Percentiles rank a stretch among this genome's conserved stretches.
These are phyloP conservation scores for Lepidium sativum DNA, from an alignment of 345 rosid genomes.

Conservation along the genomic window DNA sequence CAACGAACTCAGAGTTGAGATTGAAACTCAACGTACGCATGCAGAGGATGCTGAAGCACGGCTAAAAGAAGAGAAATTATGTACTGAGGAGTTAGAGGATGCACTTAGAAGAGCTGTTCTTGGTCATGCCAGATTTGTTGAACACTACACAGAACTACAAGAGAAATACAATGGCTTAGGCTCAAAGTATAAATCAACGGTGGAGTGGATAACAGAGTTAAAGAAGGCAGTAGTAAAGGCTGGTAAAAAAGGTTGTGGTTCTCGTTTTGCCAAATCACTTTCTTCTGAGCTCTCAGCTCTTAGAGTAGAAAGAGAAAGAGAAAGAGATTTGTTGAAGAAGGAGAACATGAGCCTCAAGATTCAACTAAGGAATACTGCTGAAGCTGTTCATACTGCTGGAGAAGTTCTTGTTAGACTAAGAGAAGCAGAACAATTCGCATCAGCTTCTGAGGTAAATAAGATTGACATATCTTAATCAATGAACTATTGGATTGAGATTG, in stretches of 20 bases:
- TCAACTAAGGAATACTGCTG: slow-evolving; percentile 91
- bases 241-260: slow-evolving; percentile 66
- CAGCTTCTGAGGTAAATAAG: slow-evolving; percentile 68
- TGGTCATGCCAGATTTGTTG: slow-evolving; percentile 92
- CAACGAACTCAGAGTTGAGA: slow-evolving; percentile 77
- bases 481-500: neutral
- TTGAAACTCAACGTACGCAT: slow-evolving; percentile 58
- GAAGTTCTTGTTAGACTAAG: slow-evolving; percentile 85
- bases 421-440: slow-evolving; percentile 85
- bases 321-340: slow-evolving; percentile 58
- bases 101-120: slow-evolving; percentile 77
- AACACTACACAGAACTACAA: slow-evolving; percentile 85
- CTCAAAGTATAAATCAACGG: slow-evolving; percentile 54
- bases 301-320: slow-evolving; percentile 75
- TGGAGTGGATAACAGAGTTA: slow-evolving; percentile 82
- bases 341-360: slow-evolving; percentile 71
- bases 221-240: slow-evolving; percentile 88
- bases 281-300: slow-evolving; percentile 71
- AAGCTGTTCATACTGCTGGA: slow-evolving; percentile 98
- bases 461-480: neutral
- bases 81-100: slow-evolving; percentile 79
- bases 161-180: slow-evolving; percentile 76
- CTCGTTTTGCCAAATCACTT: slow-evolving; percentile 70
- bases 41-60: slow-evolving; percentile 73
- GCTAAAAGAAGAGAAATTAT: slow-evolving; percentile 54